phyloP scores from a whole-genome alignment of 2,329 filamentous ascomycete species.

The Xylariaceae sp. region DNA sequence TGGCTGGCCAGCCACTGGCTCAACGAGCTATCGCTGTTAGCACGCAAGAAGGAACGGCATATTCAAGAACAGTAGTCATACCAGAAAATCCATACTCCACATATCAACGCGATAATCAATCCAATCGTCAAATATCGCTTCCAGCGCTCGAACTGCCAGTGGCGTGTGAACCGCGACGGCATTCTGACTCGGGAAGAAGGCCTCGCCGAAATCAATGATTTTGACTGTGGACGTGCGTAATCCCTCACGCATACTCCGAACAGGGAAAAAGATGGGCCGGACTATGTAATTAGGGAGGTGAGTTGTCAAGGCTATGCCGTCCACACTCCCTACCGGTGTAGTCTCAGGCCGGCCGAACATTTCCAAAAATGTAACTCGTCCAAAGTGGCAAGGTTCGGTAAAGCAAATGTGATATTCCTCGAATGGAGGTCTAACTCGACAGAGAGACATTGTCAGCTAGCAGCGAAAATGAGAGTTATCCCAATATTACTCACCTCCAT shows the following conservation, averaged over 20 bases:
- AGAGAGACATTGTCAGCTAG: slow-evolving; percentile 4
- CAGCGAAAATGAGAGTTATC: slow-evolving; percentile 1
- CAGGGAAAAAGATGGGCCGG: slow-evolving; percentile 1
- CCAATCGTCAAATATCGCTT: slow-evolving; percentile 11
- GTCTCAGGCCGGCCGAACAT: slow-evolving; percentile 10
- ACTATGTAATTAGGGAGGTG: slow-evolving; percentile 13
- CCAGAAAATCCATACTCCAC: slow-evolving; percentile 21
- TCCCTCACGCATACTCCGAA: background rate
- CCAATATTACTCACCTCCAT: slow-evolving; percentile 16
- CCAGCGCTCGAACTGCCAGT: slow-evolving; percentile 9
- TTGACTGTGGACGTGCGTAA: slow-evolving; percentile 8
- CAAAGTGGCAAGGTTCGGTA: slow-evolving; percentile 2
- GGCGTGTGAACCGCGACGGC: slow-evolving; percentile 6
- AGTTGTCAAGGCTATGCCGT: background rate
- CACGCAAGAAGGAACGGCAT: background rate
- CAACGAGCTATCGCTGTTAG: slow-evolving; percentile 9
- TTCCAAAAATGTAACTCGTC: background rate
- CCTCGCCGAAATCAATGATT: slow-evolving; percentile 22
- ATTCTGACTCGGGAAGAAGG: background rate
- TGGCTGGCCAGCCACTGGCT: slow-evolving; percentile 10
- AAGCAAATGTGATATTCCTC: slow-evolving; percentile 5
- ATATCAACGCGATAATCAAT: slow-evolving; percentile 14
- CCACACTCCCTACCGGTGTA: background rate
- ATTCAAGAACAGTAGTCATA: slow-evolving; percentile 7
- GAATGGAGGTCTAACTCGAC: slow-evolving; percentile 14